Evolutionary conservation across 148 eudicot genomes (phyloP), one percentile per base, ranked within the genome.

Genomic region (Polygonum aviculare): DNA sequence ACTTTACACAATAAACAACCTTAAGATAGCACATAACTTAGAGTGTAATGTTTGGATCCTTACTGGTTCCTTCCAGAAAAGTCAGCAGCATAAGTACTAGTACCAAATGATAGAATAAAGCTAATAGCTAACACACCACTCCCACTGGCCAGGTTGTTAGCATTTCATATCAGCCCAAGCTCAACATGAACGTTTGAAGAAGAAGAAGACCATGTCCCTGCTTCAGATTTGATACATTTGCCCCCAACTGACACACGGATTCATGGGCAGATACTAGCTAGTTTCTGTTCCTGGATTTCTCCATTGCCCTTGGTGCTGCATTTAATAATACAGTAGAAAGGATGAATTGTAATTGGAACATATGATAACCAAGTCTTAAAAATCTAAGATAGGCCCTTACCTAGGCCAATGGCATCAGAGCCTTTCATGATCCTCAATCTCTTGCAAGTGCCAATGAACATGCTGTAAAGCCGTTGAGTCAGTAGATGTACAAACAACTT

Each of bases 281-380:
- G 82, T 67, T 78, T 39, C 67, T 76, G 80, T 59, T 79, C 77
- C 45, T 73, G 79, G 49, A 72, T 78, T 81, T 81, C 74, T 86
- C 86, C 41, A 55, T 65, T 4, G 82, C 77, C 76, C 84, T 77
- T 35, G 86, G 88, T 45, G 88, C 88, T 86, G 84, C 80, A 45
- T 72, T 41, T 45, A 48, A n/a, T 33, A 44, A 7, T 18, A 33
- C 6, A 41, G 0, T 6, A 41, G 5, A 26, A 33, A 38, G 2
- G 3, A 70, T 36, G 38, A 19, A 72, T 8, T 26, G 12, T 72
- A 7, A 19, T 5, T 38, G 36, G 19, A 72, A 14, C 6, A 41
- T 19, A 72, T 8, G 35, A 21, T 44, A 7, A 44, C 16, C 74
- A 41, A 15, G n/a, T 22, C 3, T 2, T 0, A 41, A 9, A 3